Evolutionary conservation across 1,284 basidiomycete genomes (phyloP).

Genomic region (Singerocomus inundabilis): DNA sequence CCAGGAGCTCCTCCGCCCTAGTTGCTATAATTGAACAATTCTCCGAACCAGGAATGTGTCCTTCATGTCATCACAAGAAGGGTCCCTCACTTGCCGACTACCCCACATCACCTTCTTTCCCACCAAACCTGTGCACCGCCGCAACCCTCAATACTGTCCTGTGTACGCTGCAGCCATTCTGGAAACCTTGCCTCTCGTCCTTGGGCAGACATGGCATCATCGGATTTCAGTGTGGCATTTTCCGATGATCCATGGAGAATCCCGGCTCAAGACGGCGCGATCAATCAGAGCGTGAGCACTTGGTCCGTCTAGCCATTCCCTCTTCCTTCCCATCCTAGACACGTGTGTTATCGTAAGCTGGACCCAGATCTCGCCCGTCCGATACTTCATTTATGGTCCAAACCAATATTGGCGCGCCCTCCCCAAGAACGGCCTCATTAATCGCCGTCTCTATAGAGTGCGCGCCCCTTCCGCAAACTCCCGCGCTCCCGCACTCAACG

Average conservation of each 20-base stretch:
- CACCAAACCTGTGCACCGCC: conserved; percentile 4
- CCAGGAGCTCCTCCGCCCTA: conserved; percentile 1
- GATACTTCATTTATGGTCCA: background rate
- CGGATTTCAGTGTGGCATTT: conserved; percentile 3
- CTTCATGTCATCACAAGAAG: conserved; percentile 10
- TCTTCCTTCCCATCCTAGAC: conserved; percentile 2
- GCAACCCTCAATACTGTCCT: conserved; percentile 3
- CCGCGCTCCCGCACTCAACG: background rate
- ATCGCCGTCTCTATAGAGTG: background rate
- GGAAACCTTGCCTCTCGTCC: background rate
- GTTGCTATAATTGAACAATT: conserved; percentile 7
- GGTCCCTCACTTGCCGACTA: conserved; percentile 8
- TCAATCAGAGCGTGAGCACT: background rate
- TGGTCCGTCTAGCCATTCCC: background rate
- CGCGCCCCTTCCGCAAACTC: background rate
- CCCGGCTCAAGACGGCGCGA: background rate
- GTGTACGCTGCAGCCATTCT: background rate
- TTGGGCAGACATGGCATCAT: background rate
- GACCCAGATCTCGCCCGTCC: background rate
- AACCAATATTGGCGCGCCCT: background rate
- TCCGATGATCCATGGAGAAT: conserved; percentile 16
- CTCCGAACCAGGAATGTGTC: conserved; percentile 2
- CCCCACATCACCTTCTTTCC: conserved; percentile 13
- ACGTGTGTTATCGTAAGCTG: conserved; percentile 1
- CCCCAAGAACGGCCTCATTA: background rate